phyloP scores from a whole-genome alignment of 2,329 filamentous ascomycete species.

The Aspergillus alliaceus region DNA sequence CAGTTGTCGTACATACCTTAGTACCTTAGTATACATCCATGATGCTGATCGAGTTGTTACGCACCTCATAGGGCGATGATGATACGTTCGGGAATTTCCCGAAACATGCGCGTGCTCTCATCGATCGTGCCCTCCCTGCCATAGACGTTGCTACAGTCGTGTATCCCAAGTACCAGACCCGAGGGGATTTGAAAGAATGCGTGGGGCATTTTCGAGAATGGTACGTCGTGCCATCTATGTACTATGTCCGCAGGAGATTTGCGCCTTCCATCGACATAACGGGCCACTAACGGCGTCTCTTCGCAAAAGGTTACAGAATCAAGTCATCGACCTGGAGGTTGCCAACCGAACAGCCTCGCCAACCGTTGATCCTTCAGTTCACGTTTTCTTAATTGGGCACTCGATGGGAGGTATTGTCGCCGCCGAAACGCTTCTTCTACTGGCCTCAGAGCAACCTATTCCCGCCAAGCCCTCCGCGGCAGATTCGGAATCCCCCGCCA shows the following conservation, averaged over 20 bases:
- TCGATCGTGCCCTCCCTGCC: slow-evolving; percentile 44
- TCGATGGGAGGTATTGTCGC: slow-evolving; percentile 94
- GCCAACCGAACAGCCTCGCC: slow-evolving; percentile 75
- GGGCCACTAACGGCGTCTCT: background rate
- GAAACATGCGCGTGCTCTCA: slow-evolving; percentile 41
- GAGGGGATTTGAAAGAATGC: slow-evolving; percentile 48
- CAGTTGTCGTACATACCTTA: too few relatives aligned
- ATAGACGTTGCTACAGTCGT: slow-evolving; percentile 42
- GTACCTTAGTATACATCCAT: too few relatives aligned
- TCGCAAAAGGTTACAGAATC: slow-evolving; percentile 71
- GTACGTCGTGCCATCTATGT: slow-evolving; percentile 27
- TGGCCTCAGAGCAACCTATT: slow-evolving; percentile 65
- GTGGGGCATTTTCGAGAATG: slow-evolving; percentile 50
- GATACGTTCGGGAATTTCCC: slow-evolving; percentile 51
- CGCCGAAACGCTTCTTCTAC: slow-evolving; percentile 77
- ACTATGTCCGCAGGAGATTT: background rate
- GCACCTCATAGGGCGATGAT: slow-evolving; percentile 46
- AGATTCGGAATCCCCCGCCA: slow-evolving; percentile 11
- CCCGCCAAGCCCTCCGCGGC: slow-evolving; percentile 29
- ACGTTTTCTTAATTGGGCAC: slow-evolving; percentile 79
- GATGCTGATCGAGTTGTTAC: slow-evolving; percentile 2
- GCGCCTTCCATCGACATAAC: background rate
- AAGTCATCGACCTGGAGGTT: slow-evolving; percentile 93
- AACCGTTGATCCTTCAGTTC: slow-evolving; percentile 81
- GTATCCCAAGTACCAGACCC: slow-evolving; percentile 53